Base-by-base conservation (phyloP, 257 asterid genomes). In the Gardenia jasminoides region DNA sequence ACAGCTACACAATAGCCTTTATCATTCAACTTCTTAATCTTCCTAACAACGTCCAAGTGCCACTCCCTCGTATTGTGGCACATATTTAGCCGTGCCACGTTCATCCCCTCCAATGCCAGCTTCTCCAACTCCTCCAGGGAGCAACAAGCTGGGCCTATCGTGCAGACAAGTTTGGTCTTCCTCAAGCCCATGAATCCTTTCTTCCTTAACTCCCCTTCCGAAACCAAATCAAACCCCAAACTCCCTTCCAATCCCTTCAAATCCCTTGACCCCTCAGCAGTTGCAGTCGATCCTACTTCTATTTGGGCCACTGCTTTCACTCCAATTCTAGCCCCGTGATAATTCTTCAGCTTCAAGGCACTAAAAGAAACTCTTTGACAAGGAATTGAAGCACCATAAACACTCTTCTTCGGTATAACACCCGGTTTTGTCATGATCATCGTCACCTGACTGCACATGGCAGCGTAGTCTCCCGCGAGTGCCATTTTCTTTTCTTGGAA, bases 11-110 rank as follows among this genome's bases (percentile, higher is more conserved):
- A 87, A 78, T 84, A 91, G 33, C 96, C 98, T 36, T 85, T 90
- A 30, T 86, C 88, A 78, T 93, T 93, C 93, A 91, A 81, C 82
- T 74, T 86, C 89, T 90, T 91, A 61, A 93, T 87, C 81, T 86
- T 93, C 87, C 91, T 84, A 81, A 93, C 91, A 58, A 89, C 95
- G 84, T 90, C 93, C 72, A 56, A 74, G 61, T 90, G 97, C 97
- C 97, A 91, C 75, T 93, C 94, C 81, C 92, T 93, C 7, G 93
- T 80, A 73, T 82, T 89, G 72, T 91, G 98, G 54, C 97, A 93
- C 97, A 91, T 89, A 72, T 93, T 91, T 36, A 93, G 92, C 93
- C 97, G 85, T 59, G 98, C 97, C 76, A 91, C 98, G 76, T 91
- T 89, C 97, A 91, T 93, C 43, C 98, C 97, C 26, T 85, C 93